Conservation (phyloP, 768 basidiomycete genomes). For the Xerocomellus chrysenteron region DNA sequence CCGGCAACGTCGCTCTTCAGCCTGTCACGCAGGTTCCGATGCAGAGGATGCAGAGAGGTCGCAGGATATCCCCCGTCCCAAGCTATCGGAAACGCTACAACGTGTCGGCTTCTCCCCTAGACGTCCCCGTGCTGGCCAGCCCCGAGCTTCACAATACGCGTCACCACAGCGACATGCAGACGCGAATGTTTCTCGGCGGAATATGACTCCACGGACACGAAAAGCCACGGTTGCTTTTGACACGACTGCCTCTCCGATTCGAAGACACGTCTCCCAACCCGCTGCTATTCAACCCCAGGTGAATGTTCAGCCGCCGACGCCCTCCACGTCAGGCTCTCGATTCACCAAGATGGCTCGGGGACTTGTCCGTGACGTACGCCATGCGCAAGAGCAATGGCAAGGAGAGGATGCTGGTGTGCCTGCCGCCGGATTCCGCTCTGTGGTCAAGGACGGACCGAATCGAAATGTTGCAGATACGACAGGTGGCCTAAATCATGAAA, state of each 20-base stretch:
- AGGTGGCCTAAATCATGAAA: conserved; percentile 6
- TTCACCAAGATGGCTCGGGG: conserved; percentile 62
- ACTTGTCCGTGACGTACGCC: conserved; percentile 53
- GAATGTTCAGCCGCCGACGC: conserved; percentile 59
- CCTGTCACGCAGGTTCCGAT: conserved; percentile 48
- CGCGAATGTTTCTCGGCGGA: conserved; percentile 16
- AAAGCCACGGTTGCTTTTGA: conserved; percentile 32
- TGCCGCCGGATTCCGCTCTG: background rate
- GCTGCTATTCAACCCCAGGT: conserved; percentile 46
- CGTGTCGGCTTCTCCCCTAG: conserved; percentile 73
- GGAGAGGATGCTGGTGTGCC: conserved; percentile 6
- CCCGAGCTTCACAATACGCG: conserved; percentile 23
- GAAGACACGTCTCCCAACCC: conserved; percentile 24
- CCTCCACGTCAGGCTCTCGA: conserved; percentile 51
- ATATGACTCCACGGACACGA: conserved; percentile 36
- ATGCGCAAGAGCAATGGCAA: conserved; percentile 32
- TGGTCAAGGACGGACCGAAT: conserved; percentile 29
- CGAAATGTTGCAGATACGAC: conserved; percentile 18
- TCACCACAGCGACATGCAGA: conserved; percentile 15
- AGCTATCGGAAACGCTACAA: conserved; percentile 68
- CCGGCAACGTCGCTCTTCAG: conserved; percentile 36
- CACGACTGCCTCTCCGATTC: conserved; percentile 25
- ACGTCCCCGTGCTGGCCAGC: conserved; percentile 56
- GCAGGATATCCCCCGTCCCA: conserved; percentile 50
- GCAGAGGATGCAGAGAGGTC: conserved; percentile 47